Percentiles rank a stretch among this genome's conserved stretches.
Evolutionary conservation across 352 stramenopile genomes (phyloP).

Genomic region (Pythium vanterpoolii): DNA sequence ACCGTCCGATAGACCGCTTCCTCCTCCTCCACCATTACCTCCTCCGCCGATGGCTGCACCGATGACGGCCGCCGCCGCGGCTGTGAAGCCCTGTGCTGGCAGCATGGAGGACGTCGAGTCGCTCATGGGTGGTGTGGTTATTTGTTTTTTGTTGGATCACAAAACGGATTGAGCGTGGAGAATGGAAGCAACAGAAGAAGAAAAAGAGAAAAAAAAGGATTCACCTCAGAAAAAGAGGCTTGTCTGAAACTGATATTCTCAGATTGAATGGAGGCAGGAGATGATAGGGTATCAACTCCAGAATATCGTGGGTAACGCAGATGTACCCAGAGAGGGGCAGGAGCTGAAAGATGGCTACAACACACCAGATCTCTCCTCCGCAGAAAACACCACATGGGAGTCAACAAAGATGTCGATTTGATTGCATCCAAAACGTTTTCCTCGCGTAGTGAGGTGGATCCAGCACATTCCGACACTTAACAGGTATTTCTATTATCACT

Average conservation of each 20-base stretch:
- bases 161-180: no score
- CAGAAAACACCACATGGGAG: no score
- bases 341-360: neutral
- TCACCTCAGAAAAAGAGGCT: constrained; percentile 6
- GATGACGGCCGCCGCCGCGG: constrained; percentile 60
- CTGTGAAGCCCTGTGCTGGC: constrained; percentile 21
- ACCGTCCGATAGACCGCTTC: neutral
- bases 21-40: constrained; percentile 3
- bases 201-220: constrained; percentile 6
- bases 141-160: neutral
- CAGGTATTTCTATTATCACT: constrained; percentile 3
- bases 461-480: no score
- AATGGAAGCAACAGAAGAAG: neutral
- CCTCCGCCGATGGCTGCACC: constrained; percentile 42
- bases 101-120: constrained; percentile 14
- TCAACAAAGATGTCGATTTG: no score
- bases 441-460: neutral
- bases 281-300: neutral
- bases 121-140: constrained; percentile 12
- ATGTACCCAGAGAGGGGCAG: neutral
- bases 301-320: neutral
- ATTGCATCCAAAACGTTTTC: no score
- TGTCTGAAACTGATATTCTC: neutral
- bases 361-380: no score
- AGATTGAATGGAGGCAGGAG: neutral